phyloP scores from a whole-genome alignment of 768 basidiomycete species.

The Asterophora parasitica region DNA sequence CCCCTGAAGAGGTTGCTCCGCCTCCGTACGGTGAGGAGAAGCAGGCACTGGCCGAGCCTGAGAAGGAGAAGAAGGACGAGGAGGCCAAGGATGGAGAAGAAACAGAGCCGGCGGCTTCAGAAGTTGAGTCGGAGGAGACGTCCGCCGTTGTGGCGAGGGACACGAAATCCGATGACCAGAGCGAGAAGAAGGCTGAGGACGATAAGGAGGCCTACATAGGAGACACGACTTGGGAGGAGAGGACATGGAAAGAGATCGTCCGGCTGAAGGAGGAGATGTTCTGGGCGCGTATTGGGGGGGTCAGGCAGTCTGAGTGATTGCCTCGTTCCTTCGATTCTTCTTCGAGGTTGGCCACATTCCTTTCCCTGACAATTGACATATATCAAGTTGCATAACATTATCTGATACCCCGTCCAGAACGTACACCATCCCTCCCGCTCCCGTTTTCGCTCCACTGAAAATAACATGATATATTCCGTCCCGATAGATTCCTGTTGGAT shows the following conservation, averaged over 20 bases:
- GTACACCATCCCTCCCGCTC: no score
- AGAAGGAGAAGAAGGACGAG: conserved; percentile 10
- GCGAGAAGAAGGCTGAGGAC: conserved; percentile 12
- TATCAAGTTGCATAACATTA: conserved; percentile 5
- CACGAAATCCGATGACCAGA: conserved; percentile 7
- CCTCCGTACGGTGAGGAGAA: not conserved
- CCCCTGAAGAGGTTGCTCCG: no score
- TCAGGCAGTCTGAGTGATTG: conserved; percentile 19
- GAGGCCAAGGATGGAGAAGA: not conserved
- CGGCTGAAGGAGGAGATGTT: conserved; percentile 80
- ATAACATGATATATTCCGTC: conserved; percentile 5
- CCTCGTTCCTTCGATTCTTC: no score
- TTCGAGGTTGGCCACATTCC: not conserved
- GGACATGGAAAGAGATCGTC: conserved; percentile 76
- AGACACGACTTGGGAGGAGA: conserved; percentile 79
- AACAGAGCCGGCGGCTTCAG: not conserved
- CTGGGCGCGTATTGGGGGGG: conserved; percentile 71
- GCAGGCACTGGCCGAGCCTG: not conserved
- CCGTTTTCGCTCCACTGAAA: no score
- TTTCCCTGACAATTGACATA: conserved; percentile 3
- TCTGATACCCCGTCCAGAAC: conserved; percentile 4
- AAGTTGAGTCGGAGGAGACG: not conserved
- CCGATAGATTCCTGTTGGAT: not conserved
- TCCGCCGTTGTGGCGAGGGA: not conserved
- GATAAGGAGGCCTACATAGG: conserved; percentile 49